phyloP scores from a whole-genome alignment of 1,284 basidiomycete genomes.

The Fomitopsis pinicola region DNA sequence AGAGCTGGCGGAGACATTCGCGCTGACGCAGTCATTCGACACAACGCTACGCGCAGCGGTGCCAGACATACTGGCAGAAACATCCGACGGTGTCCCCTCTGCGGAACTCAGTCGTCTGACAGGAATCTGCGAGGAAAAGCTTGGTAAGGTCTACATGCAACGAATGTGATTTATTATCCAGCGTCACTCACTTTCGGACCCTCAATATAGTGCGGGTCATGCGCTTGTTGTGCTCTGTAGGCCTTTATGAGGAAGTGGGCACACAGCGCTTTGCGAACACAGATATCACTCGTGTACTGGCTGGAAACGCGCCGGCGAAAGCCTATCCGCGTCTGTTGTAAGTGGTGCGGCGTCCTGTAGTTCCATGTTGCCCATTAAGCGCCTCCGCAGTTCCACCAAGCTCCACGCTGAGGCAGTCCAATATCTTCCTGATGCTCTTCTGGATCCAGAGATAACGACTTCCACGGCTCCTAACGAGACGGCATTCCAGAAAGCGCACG shows the following conservation, averaged over 20 bases:
- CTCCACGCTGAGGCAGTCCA: neutral
- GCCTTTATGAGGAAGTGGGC: conserved; percentile 7
- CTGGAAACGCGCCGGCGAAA: no score
- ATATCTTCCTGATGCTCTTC: conserved; percentile 7
- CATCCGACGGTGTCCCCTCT: conserved; percentile 2
- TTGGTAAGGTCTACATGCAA: conserved; percentile 3
- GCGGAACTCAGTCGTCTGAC: conserved; percentile 2
- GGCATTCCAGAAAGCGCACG: conserved; percentile 7
- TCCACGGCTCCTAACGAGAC: neutral
- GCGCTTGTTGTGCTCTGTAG: conserved; percentile 3
- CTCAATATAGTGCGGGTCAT: conserved; percentile 5
- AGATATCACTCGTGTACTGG: conserved; percentile 1
- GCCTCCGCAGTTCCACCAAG: neutral
- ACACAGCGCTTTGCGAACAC: conserved; percentile 8
- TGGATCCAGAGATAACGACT: conserved; percentile 6
- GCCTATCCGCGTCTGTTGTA: no score
- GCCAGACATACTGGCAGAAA: conserved; percentile 11
- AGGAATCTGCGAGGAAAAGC: conserved; percentile 8
- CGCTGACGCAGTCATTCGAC: conserved; percentile 9
- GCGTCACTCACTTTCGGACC: no score
- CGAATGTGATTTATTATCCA: no score
- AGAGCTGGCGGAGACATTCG: conserved; percentile 6
- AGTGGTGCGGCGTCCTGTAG: neutral
- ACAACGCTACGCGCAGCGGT: conserved; percentile 10
- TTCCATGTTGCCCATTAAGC: neutral